Base-by-base conservation (phyloP, 2,329 filamentous ascomycete species). In the Xylaria sp. region DNA sequence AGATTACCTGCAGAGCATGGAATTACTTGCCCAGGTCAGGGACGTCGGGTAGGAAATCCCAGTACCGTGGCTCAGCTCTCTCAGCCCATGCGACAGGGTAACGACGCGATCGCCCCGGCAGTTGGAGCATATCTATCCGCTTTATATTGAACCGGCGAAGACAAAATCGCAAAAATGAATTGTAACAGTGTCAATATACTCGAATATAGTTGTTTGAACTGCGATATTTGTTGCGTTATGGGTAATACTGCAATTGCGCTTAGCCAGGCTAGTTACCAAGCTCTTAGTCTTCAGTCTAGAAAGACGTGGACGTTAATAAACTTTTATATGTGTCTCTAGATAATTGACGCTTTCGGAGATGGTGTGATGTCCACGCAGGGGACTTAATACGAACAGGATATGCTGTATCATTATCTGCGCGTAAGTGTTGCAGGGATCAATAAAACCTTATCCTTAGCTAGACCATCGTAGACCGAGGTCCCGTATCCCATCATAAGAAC, bases 21-120 rank as follows among this genome's bases (percentile, higher is more conserved):
- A 12, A 37, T 55, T 55, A n/a, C 7, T 5, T 37, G 2, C 46
- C 31, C n/a, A 48, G 9, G 39, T 15, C 48, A 23, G 46, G 44
- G 12, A 44, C 34, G 25, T 37, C 48, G 55, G 46, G 25, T 37
- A 37, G n/a, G 13, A 15, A 46, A 57, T 25, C 61, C 66, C 61
- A 46, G 61, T 64, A 61, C 61, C 66, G 44, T 64, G 61, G 66
- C 56, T 61, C 61, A 56, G 48, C 55, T 56, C n/a, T 37, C n/a
- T 54, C 39, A 55, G 60, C 48, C 41, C 31, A 15, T 48, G 44
- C 18, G 9, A 44, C 25, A 15, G 44, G 28, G 41, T 15, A 25
- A 56, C 44, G 25, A 44, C 39, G 44, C 13, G 34, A 52, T 39
- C n/a, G 23, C 20, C 50, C 51, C 31, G n/a, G 52, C 52, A 58